Evolutionary conservation across 2,329 filamentous ascomycete species (phyloP).

Genomic region (Conoideocrella luteorostrata): DNA sequence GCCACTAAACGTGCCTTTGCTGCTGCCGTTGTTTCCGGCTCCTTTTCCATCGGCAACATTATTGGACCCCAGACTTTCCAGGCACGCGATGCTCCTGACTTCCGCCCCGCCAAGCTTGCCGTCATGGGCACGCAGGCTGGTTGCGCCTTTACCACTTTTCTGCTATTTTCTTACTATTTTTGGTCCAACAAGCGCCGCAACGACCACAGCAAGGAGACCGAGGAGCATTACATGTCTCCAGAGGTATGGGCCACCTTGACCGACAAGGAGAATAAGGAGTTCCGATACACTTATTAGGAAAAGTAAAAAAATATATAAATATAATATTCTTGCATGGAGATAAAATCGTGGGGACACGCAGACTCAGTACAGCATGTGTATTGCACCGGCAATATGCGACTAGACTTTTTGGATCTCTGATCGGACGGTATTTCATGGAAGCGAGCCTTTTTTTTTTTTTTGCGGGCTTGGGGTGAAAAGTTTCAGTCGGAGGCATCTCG

Average conservation of each 20-base stretch:
- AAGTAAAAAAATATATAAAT: too few species aligned
- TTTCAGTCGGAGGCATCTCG: too few species aligned
- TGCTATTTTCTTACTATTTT: slow-evolving; percentile 43
- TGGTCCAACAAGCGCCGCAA: slow-evolving; percentile 39
- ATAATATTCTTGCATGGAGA: background rate
- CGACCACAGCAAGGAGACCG: slow-evolving; percentile 23
- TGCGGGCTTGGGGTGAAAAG: too few species aligned
- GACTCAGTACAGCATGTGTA: too few species aligned
- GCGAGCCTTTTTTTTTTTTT: background rate
- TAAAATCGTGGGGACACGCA: too few species aligned
- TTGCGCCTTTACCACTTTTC: slow-evolving; percentile 33
- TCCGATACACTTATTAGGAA: slow-evolving; percentile 44
- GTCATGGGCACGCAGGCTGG: slow-evolving; percentile 45
- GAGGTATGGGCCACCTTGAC: slow-evolving; percentile 45
- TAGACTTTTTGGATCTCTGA: too few species aligned
- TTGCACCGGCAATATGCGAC: too few species aligned
- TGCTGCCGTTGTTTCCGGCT: slow-evolving; percentile 40
- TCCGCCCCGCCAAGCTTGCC: slow-evolving; percentile 47
- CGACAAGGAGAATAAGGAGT: slow-evolving; percentile 50
- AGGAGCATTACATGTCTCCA: slow-evolving; percentile 34
- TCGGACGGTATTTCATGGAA: background rate
- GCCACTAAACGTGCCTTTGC: slow-evolving; percentile 47
- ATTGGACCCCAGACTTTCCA: slow-evolving; percentile 53
- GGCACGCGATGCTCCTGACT: slow-evolving; percentile 43
- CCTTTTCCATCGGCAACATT: slow-evolving; percentile 48